Base-by-base conservation (phyloP, 2,329 filamentous ascomycete genomes). In the Talaromyces pinophilus region DNA sequence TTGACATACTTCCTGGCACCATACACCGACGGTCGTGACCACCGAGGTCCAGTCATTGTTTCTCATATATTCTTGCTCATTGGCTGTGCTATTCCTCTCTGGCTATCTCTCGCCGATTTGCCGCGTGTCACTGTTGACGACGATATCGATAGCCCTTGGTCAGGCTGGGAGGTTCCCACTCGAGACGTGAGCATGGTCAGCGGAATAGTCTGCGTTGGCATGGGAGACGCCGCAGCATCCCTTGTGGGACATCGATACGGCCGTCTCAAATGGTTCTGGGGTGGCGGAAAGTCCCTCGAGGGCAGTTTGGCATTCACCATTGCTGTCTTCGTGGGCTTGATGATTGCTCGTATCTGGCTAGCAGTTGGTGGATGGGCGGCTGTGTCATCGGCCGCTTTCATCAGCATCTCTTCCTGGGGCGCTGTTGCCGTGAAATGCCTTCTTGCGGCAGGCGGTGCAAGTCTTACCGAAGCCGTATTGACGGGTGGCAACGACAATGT, bases 401-500 rank as follows among this genome's bases (percentile, higher is more conserved):
- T 30, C 68, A 64, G 28, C 52, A 61, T 66, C 57, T 68, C 70
- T 28, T 71, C 70, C 44, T 79, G 76, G 78, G 44, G 66, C 1
- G 72, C 76, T 35, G 77, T 81, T 15, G 63, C 80, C 30, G 71
- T 71, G 19, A 95, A 94, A 74, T 88, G 90, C 11, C 82, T 83
- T 4, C 74, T 91, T 59, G 96, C 93, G 70, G 93, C 91, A 6
- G 85, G 85, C 50, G 87, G 93, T 66, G 92, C 93, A 33, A 97
- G 93, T 78, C 84, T 97, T 71, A 96, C 95, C 62, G 95, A 99
- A 81, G 93, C 95, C 30, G 94, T 97, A 57, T 81, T 99, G 69
- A 98, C 95, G 15, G 95, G 95, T 1, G 95, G 94, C 35, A 99
- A 99, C 78, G 95, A 99, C 83, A 99, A 99, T 82, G 95, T 99